Conservation (phyloP, 208 protist genomes). For the Acanthamoeba polyphaga region DNA sequence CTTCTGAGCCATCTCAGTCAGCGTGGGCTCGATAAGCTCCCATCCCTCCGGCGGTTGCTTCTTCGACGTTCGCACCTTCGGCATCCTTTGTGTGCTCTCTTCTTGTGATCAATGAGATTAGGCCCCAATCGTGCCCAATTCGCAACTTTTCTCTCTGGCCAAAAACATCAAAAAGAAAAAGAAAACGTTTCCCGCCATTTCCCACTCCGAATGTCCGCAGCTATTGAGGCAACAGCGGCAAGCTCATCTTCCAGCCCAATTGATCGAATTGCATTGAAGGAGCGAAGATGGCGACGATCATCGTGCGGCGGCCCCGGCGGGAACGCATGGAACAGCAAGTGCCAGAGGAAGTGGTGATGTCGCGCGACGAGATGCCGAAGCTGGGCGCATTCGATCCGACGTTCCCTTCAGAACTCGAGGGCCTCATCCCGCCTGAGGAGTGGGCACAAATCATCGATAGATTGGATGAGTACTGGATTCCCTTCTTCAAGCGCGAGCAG, state of each 20-base stretch:
- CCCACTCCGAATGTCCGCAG: too few species aligned
- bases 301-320: conserved; percentile 8
- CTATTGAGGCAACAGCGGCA: too few species aligned
- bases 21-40: conserved; percentile 89
- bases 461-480: conserved; percentile 43
- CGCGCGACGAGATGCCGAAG: conserved; percentile 15
- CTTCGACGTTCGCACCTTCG: conserved; percentile 72
- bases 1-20: conserved; percentile 89
- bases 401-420: conserved; percentile 32
- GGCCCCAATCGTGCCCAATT: too few species aligned
- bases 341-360: not conserved
- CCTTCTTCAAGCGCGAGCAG: conserved; percentile 44
- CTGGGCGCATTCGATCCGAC: conserved; percentile 25
- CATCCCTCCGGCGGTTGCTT: conserved; percentile 88
- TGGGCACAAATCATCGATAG: conserved; percentile 45
- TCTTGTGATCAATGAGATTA: not conserved
- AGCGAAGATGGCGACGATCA: conserved; percentile 2
- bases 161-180: too few species aligned
- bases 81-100: conserved; percentile 58
- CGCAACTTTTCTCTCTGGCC: too few species aligned
- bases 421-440: conserved; percentile 13
- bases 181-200: too few species aligned
- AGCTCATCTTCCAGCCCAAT: too few species aligned
- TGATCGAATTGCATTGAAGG: too few species aligned
- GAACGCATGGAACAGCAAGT: conserved; percentile 44